Evolutionary conservation across 164 flowering plant genomes (phyloP), one percentile per base, ranked within the genome.

Genomic region (Dillenia suffruticosa): DNA sequence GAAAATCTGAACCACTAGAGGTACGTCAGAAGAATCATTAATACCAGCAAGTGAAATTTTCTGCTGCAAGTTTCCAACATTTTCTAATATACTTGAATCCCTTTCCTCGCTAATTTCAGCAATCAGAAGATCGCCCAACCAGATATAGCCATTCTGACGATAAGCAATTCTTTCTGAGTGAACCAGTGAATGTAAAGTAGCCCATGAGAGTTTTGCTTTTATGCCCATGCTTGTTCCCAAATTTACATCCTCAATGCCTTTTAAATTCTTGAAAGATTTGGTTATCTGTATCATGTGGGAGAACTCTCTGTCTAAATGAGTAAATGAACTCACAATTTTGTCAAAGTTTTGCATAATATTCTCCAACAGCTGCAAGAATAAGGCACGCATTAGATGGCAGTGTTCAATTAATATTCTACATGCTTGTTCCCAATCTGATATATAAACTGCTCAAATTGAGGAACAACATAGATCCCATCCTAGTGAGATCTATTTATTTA

Each of bases 181-280:
- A 73, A 95, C 87, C 76, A 95, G 96, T 68, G 97, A 89, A 80
- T 95, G 99, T 65, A 95, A 74, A 51, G 85, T 95, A 63, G 94
- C 82, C 99, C 99, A 95, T 46, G 92, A 75, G 12, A 81, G 79
- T 64, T 80, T 88, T 32, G 73, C 79, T 67, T 81, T 72, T 75
- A 59, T 67, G 65, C 69, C 64, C 65, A 75, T 56, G 64, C 64
- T 74, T 63, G 51, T 71, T 58, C 77, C 83, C 9, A 57, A 57
- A 61, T 57, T 57, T 56, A 66, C 74, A 55, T 71, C 82, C 46
- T 81, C 81, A 62, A 92, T 74, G 64, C 71, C 72, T 54, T 75
- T 74, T 69, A 84, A 54, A 62, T 74, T 73, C 73, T 80, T 88
- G 79, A 54, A 81, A 46, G 85, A 76, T 78, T 92, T 92, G 46